Evolutionary conservation across 2,329 filamentous ascomycete genomes (phyloP), one percentile per base, ranked within the genome.

Genomic region (Fusarium sp.): DNA sequence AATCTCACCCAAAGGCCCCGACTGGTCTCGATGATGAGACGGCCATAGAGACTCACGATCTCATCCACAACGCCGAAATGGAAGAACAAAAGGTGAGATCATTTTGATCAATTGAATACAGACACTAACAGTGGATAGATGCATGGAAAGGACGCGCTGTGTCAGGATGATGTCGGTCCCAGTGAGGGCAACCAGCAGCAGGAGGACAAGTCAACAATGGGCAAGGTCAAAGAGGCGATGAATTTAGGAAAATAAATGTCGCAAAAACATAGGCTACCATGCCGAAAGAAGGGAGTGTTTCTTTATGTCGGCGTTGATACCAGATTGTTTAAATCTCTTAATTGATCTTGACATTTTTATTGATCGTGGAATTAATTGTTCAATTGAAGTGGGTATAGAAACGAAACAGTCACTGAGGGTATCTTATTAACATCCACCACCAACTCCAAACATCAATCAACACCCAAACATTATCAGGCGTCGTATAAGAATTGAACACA

Each of bases 41-140:
- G 24, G 78, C 77, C 18, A 52, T 75, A 9, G 77, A 78, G 54
- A 59, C 62, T 9, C 78, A 80, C 44, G 78, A 80, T 20, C 71
- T 80, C 43, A 80, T 80, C 20, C 77, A 79, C 48, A 55, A 71
- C 6, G 78, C 77, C 29, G 78, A 80, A 49, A n/a, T 72, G 1
- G 77, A 79, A 44, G 77, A 79, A 52, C 77, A 79, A 49, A 72
- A 69, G 54, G 76, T 76, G 1, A 33, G 15, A 5, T 3, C 10
- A 4, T 6, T 5, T 7, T 0, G 6, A 3, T 10, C 1, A 8
- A 1, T 2, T 11, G 2, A 15, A 6, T 8, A 3, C 16, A 8
- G 7, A 1, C 6, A 37, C 56, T 66, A 10, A 69, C 24, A 0
- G 8, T 6, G 2, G 2, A 11, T 24, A 76, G 74, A n/a, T 76